Evolutionary conservation across 306 rosid species (phyloP).

Genomic region (Senna siamea): DNA sequence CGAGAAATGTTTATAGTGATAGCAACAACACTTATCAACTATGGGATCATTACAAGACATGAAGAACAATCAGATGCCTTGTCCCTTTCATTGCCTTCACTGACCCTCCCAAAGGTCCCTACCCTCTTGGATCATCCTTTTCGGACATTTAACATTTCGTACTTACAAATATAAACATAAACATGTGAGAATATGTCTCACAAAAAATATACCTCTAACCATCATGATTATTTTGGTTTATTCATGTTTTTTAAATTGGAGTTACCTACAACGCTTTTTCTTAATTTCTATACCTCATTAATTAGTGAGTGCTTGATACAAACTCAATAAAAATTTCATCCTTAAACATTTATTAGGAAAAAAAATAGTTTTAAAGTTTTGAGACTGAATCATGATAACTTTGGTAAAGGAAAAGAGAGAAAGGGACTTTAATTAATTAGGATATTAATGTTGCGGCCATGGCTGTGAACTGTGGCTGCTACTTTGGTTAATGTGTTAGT

Average conservation of each 20-base stretch:
- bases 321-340: too few species aligned
- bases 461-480: conserved; percentile 3
- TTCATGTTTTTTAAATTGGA: too few species aligned
- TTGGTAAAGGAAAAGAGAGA: not conserved
- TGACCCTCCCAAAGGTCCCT: not conserved
- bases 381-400: too few species aligned
- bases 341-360: too few species aligned
- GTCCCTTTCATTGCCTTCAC: conserved; percentile 42
- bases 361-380: too few species aligned
- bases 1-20: conserved; percentile 21
- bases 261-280: too few species aligned
- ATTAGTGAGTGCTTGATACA: too few species aligned
- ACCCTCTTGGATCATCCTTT: not conserved
- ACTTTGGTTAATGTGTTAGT: conserved; percentile 36
- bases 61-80: conserved; percentile 51
- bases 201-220: too few species aligned
- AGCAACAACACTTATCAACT: conserved; percentile 19
- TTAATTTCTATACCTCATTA: too few species aligned
- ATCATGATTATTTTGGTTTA: too few species aligned
- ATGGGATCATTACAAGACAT: conserved; percentile 44
- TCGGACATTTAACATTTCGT: too few species aligned
- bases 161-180: not conserved
- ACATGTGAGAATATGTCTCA: not conserved
- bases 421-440: conserved; percentile 30
- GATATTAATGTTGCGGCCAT: conserved; percentile 33